Conservation (phyloP, 495 filamentous ascomycete species). For the Aspergillus taichungensis region DNA sequence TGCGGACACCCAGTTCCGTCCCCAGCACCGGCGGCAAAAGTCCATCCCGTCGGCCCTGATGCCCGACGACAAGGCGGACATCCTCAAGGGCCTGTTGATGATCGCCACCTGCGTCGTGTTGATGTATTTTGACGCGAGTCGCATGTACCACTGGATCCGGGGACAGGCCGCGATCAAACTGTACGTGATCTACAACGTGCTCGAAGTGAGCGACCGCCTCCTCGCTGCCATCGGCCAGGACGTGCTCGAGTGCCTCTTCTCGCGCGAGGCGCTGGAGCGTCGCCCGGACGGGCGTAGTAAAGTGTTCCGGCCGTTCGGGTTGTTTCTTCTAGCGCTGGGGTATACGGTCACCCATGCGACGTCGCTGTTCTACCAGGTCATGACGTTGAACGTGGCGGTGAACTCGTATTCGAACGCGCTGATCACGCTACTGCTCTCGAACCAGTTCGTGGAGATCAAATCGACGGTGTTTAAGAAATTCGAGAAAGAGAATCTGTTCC, state of each 20-base stretch:
- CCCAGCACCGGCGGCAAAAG: constrained; percentile 65
- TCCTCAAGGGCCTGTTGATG: constrained; percentile 81
- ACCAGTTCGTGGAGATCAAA: constrained; percentile 98
- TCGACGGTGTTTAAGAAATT: constrained; percentile 95
- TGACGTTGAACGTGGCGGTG: constrained; percentile 94
- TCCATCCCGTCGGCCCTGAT: constrained; percentile 76
- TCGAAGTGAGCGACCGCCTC: constrained; percentile 82
- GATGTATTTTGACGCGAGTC: constrained; percentile 89
- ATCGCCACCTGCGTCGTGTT: constrained; percentile 73
- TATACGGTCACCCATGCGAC: constrained; percentile 86
- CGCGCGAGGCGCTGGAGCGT: constrained; percentile 80
- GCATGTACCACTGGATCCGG: constrained; percentile 97
- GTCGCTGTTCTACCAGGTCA: constrained; percentile 90
- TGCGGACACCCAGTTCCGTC: constrained; percentile 22
- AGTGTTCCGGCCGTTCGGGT: constrained; percentile 79
- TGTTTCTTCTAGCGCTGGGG: constrained; percentile 76
- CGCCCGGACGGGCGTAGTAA: constrained; percentile 85
- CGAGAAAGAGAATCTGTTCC: constrained; percentile 95
- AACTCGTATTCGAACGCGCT: constrained; percentile 98
- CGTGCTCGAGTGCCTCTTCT: constrained; percentile 92
- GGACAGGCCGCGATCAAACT: constrained; percentile 96
- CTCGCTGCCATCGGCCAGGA: constrained; percentile 90
- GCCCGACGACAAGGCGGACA: constrained; percentile 88
- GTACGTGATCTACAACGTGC: constrained; percentile 95
- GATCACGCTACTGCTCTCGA: constrained; percentile 81